Evolutionary conservation across 331 rosid genomes (phyloP).

Genomic region (Saraca asoca): DNA sequence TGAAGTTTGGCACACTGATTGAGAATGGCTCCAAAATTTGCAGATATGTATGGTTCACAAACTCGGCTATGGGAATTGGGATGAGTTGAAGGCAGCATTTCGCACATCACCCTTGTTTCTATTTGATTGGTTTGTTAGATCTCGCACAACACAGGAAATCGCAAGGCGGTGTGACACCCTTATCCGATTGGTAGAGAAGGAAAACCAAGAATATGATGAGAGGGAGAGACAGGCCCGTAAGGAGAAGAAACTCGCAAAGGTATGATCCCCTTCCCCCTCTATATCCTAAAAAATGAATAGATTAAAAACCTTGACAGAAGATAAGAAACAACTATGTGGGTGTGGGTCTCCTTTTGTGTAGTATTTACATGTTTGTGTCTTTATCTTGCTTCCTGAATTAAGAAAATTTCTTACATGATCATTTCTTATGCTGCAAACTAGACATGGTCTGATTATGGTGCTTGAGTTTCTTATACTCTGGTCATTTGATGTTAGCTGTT

Average conservation of each 20-base stretch:
- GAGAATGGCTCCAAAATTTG: constrained; percentile 5
- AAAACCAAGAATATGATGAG: constrained; percentile 94
- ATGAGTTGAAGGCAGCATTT: constrained; percentile 96
- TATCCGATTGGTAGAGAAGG: constrained; percentile 93
- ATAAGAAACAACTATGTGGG: too few species aligned
- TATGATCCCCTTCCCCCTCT: constrained; percentile 27
- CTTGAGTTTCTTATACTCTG: background rate
- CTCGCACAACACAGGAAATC: constrained; percentile 97
- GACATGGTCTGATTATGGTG: too few species aligned
- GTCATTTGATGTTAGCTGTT: constrained; percentile 2
- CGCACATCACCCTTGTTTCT: constrained; percentile 95
- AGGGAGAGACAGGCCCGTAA: constrained; percentile 98
- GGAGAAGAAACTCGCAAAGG: constrained; percentile 99
- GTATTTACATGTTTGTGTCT: too few species aligned
- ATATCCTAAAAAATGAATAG: background rate
- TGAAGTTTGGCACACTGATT: too few species aligned
- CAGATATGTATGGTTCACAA: constrained; percentile 99
- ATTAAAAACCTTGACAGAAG: too few species aligned
- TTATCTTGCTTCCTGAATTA: too few species aligned
- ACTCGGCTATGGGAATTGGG: constrained; percentile 99
- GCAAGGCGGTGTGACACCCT: constrained; percentile 97
- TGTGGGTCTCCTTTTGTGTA: too few species aligned
- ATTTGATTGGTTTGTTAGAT: constrained; percentile 98
- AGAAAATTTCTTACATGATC: too few species aligned
- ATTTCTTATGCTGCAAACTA: too few species aligned